phyloP scores from a whole-genome alignment of 2,329 filamentous ascomycete genomes.

The Rutstroemia sydowiana region DNA sequence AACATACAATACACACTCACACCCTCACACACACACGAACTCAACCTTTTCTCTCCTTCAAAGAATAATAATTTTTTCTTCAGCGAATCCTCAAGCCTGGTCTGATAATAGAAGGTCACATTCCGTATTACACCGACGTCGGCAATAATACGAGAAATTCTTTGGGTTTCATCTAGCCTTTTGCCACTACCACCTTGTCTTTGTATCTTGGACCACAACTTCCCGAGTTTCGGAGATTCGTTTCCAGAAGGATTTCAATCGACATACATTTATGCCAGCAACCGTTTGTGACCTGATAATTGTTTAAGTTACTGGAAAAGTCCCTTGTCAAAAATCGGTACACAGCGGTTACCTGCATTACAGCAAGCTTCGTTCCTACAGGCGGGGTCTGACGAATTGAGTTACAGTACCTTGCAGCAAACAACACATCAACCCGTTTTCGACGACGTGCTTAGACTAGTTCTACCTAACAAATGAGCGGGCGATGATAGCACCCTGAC shows the following conservation, averaged over 20 bases:
- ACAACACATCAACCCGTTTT: slow-evolving; percentile 10
- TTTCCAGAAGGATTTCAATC: slow-evolving; percentile 26
- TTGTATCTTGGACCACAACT: slow-evolving; percentile 16
- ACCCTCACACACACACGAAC: background rate
- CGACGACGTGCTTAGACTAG: slow-evolving; percentile 17
- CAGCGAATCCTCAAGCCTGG: background rate
- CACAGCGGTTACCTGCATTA: slow-evolving; percentile 24
- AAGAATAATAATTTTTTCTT: background rate
- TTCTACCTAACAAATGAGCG: slow-evolving; percentile 20
- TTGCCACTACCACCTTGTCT: slow-evolving; percentile 16
- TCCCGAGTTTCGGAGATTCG: slow-evolving; percentile 20
- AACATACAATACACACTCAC: too few relatives aligned
- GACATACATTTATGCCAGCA: slow-evolving; percentile 21
- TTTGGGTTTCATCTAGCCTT: slow-evolving; percentile 7
- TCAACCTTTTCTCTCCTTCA: background rate
- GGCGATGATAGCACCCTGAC: slow-evolving; percentile 18
- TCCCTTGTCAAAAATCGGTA: slow-evolving; percentile 21
- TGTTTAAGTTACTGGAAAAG: slow-evolving; percentile 17
- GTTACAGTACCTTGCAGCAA: slow-evolving; percentile 17
- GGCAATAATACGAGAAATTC: background rate
- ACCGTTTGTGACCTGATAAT: slow-evolving; percentile 19
- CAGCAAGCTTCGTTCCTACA: slow-evolving; percentile 21
- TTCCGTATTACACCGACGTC: background rate
- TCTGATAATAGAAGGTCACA: slow-evolving; percentile 1
- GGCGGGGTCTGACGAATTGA: slow-evolving; percentile 11